Evolutionary conservation across 345 rosid genomes (phyloP), one percentile per base, ranked within the genome.

Genomic region (Abelmoschus esculentus): DNA sequence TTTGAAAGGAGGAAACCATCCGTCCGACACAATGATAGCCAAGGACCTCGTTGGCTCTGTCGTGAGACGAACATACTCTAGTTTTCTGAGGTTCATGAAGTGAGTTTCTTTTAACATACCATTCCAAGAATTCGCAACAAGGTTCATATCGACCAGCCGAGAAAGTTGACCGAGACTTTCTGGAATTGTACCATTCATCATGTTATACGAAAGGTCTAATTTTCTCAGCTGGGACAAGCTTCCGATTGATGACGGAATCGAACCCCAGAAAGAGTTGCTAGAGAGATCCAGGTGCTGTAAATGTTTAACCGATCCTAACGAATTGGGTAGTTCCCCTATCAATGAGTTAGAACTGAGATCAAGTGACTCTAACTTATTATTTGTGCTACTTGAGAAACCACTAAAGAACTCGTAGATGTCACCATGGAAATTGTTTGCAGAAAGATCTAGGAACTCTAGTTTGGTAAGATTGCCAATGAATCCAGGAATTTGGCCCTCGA

Each of bases 1-100:
- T 72, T 75, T 79, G 74, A 88, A 88, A 60, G 90, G 87, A 66
- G 90, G 90, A 72, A 76, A 15, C 92, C 92, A 88, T 0, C 74
- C 58, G 44, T 79, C 28, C 62, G 86, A 74, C 57, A 86, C 22
- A 38, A 82, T 74, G 18, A 88, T 75, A 74, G 68, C 67, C 3
- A 84, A 75, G 47, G 81, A 74, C 64, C 71, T 75, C 58, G 77
- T 56, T 69, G 85, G 77, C 44, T 82, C 70, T 15, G 87, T 75
- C 31, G 78, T 80, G 67, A 84, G 85, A 49, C 54, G 68, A 67
- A 88, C 3, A 66, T 54, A 69, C 70, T 74, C 55, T 71, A 88
- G 70, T 53, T 72, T 70, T 29, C 47, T 60, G 28, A 86, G 88
- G 54, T 82, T 73, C 47, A 58, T 13, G 50, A 87, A 79, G 67